These are phyloP conservation scores for Suillus sp. DNA, from an alignment of 768 basidiomycete genomes.

Conservation along the genomic window DNA sequence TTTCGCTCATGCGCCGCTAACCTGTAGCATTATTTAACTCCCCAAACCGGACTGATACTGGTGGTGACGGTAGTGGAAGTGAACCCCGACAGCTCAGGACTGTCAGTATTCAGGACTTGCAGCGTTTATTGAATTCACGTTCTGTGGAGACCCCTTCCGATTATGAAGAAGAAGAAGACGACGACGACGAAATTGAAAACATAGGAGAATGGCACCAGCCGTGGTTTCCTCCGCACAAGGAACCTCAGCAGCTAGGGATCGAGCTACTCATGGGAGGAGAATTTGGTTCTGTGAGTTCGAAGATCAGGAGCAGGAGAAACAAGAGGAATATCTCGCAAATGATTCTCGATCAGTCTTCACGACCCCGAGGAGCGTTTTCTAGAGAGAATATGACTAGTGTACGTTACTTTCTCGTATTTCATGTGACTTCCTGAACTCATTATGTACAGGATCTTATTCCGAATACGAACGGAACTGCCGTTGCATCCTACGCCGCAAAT, in stretches of 20 bases:
- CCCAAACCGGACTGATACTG: conserved; percentile 21
- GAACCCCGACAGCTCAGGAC: conserved; percentile 8
- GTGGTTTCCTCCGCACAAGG: conserved; percentile 46
- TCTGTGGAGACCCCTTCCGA: conserved; percentile 32
- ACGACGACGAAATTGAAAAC: conserved; percentile 36
- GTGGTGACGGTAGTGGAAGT: conserved; percentile 13
- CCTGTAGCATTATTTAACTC: conserved; percentile 31
- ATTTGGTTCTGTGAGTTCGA: conserved; percentile 67
- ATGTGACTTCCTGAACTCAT: conserved; percentile 10
- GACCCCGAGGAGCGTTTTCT: conserved; percentile 35
- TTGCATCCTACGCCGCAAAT: conserved; percentile 70
- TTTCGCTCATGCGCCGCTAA: conserved; percentile 9
- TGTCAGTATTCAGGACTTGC: conserved; percentile 30
- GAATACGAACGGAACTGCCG: conserved; percentile 78
- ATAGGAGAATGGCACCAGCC: conserved; percentile 23
- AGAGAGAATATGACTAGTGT: conserved; percentile 62
- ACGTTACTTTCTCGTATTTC: conserved; percentile 25
- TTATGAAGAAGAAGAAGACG: conserved; percentile 42
- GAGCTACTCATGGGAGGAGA: conserved; percentile 74
- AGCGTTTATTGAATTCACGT: conserved; percentile 22
- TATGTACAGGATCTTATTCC: conserved; percentile 64
- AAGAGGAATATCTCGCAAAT: conserved; percentile 50
- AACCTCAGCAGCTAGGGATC: conserved; percentile 65
- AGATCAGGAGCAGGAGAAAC: conserved; percentile 45
- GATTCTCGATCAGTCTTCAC: conserved; percentile 45